Base-by-base conservation (phyloP, 1,284 basidiomycete genomes). In the Farysia itapuensis region DNA sequence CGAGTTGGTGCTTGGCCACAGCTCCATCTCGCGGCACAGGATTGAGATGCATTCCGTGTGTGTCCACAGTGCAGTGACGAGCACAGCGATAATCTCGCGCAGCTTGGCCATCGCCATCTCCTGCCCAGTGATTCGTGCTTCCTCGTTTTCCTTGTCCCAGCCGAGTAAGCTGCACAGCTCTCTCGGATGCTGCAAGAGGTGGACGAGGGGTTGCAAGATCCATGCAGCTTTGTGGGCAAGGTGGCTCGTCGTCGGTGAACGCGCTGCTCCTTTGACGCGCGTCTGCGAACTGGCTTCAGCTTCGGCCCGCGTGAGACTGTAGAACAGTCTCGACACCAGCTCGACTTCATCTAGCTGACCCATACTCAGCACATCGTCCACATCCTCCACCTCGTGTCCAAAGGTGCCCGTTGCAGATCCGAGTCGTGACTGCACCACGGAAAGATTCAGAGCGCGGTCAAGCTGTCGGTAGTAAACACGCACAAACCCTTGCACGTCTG, bases 121-220 rank as follows among this genome's bases (percentile, higher is more conserved):
- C 28, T 82, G 83, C 2, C 81, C 2, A 36, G 11, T 5, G 29
- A 24, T 14, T 35, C n/a, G 70, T 20, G 59, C 58, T 45, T 84
- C 84, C 44, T 84, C 83, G 73, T 90, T 89, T 54, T 82, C 81
- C 21, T 18, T 28, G n/a, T n/a, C n/a, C 78, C 73, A 29, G 85
- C 92, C 89, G 51, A 94, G 81, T 29, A 90, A 80, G 46, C 85
- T 86, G 0, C 85, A 84, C 16, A 95, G 82, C 63, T 90, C 86
- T 65, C 90, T 87, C 6, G 93, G 91, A 78, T 95, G 92, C 1
- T 89, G 87, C 40, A 94, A 81, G 0, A 90, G 88, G 66, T 92
- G 91, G 72, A 90, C 90, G 45, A 94, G 78, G 52, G 91, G 87
- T 71, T 90, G 89, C 0, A 97, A 79, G n/a, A 49, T 42, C 39